Base-by-base conservation (phyloP, 2,329 filamentous ascomycete genomes). In the Xylaria sp. region DNA sequence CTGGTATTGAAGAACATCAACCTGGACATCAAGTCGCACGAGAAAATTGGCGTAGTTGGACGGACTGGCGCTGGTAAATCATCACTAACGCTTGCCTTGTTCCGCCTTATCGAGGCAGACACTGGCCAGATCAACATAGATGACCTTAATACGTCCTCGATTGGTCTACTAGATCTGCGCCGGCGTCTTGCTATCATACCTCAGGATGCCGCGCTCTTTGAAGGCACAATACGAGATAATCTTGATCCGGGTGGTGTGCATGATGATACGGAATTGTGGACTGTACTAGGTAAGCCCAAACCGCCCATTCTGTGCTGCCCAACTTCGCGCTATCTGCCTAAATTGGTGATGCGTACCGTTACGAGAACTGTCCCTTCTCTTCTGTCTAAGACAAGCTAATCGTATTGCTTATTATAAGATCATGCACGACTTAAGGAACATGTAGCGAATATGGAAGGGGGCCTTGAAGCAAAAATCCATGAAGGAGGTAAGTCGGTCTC, bases 21-120 rank as follows among this genome's bases (percentile, higher is more conserved):
- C 76, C 85, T 99, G 15, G 90, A 94, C 79, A 97, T 99, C 84
- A 97, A 97, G 83, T 91, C 95, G 5, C 94, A 94, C 78, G 96
- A 99, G 84, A 99, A 98, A 87, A 96, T 99, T 80, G 96, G 96
- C 70, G 94, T 99, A 12, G 96, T 99, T 39, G 96, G 96, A 65
- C 92, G 96, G 58, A 99, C 96, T 0, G 96, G 96, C 63, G 96
- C 96, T 39, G 96, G 96, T 78, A 99, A 99, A 84, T 97, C 93
- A 70, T 97, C 94, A 10, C 84, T 99, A 70, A 98, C 96, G 0
- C 86, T 99, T 70, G 91, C 96, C 1, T 85, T 99, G 23, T 99
- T 99, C 88, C 90, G 97, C 62, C 94, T 99, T 74, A 98, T 99
- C 71, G 97, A 99, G 82, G 89, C 94, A 2, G 88, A 86, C 46